Conservation (phyloP, 805 yeast species). For the Torulaspora indica region DNA sequence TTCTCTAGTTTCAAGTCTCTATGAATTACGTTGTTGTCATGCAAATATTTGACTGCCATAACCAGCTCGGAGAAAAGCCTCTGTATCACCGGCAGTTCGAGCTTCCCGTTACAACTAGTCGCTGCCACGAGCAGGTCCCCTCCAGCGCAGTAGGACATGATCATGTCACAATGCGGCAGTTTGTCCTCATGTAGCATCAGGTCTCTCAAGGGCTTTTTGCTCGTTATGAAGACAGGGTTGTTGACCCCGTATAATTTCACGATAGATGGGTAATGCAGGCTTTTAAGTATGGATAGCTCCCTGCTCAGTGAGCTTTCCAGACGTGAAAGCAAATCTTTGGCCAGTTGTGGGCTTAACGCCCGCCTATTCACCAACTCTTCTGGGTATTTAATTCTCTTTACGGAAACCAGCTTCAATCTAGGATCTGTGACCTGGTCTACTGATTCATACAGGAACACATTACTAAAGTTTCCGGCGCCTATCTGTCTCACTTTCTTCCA, state of each 20-base stretch:
- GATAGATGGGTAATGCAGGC: slow-evolving; percentile 63
- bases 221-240: slow-evolving; percentile 24
- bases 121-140: slow-evolving; percentile 78
- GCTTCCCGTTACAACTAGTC: slow-evolving; percentile 35
- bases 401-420: slow-evolving; percentile 47
- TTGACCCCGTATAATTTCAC: slow-evolving; percentile 53
- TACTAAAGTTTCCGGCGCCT: slow-evolving; percentile 68
- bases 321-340: slow-evolving; percentile 44
- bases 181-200: slow-evolving; percentile 31
- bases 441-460: slow-evolving; percentile 48
- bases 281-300: slow-evolving; percentile 62
- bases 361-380: slow-evolving; percentile 24
- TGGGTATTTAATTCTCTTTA: slow-evolving; percentile 56
- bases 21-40: slow-evolving; percentile 65
- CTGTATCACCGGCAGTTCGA: slow-evolving; percentile 49
- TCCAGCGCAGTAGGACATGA: slow-evolving; percentile 73
- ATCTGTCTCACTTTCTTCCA: slow-evolving; percentile 43
- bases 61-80: slow-evolving; percentile 68
- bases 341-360: slow-evolving; percentile 17
- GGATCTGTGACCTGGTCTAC: slow-evolving; percentile 17
- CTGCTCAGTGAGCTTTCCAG: slow-evolving; percentile 62
- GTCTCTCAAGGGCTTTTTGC: slow-evolving; percentile 28
- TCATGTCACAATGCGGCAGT: slow-evolving; percentile 40
- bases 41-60: slow-evolving; percentile 68
- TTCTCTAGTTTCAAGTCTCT: slow-evolving; percentile 91